These are phyloP conservation scores for Otatea glauca DNA, from an alignment of 176 grass and related monocot genomes.

Conservation along the genomic window DNA sequence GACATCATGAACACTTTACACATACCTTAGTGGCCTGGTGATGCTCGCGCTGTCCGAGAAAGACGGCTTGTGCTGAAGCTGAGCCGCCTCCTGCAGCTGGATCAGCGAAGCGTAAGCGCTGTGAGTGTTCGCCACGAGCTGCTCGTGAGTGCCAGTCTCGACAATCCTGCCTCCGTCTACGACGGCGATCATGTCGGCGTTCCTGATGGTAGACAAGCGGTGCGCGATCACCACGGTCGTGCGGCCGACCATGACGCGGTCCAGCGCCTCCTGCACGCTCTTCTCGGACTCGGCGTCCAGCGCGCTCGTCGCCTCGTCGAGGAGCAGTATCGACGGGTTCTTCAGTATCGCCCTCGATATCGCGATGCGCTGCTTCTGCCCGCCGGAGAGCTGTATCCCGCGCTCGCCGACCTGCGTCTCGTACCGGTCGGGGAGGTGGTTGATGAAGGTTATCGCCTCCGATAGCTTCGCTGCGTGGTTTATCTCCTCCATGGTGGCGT, in stretches of 20 bases:
- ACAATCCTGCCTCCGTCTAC: conserved; percentile 81
- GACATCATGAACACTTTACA: not conserved
- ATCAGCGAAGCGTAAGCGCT: conserved; percentile 80
- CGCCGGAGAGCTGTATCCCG: conserved; percentile 89
- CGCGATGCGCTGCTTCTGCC: conserved; percentile 95
- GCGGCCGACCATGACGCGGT: conserved; percentile 91
- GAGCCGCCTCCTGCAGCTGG: conserved; percentile 66
- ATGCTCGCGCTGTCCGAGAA: conserved; percentile 64
- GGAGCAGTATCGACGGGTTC: conserved; percentile 91
- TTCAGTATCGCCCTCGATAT: conserved; percentile 90
- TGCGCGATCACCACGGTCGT: conserved; percentile 94
- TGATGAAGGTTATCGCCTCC: conserved; percentile 85
- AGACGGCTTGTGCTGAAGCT: conserved; percentile 61
- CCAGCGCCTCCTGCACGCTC: conserved; percentile 93
- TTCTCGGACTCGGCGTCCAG: conserved; percentile 94
- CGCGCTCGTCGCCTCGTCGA: conserved; percentile 95
- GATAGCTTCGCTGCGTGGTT: conserved; percentile 85
- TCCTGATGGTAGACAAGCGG: conserved; percentile 79
- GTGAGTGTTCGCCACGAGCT: conserved; percentile 61
- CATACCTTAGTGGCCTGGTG: conserved; percentile 67
- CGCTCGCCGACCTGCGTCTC: conserved; percentile 96
- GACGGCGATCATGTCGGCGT: conserved; percentile 89
- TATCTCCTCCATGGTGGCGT: conserved; percentile 71
- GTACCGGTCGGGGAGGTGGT: conserved; percentile 80
- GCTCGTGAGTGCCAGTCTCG: conserved; percentile 91